These are phyloP conservation scores for Aspergillus nidulans DNA, from an alignment of 495 filamentous ascomycete genomes.

Conservation along the genomic window DNA sequence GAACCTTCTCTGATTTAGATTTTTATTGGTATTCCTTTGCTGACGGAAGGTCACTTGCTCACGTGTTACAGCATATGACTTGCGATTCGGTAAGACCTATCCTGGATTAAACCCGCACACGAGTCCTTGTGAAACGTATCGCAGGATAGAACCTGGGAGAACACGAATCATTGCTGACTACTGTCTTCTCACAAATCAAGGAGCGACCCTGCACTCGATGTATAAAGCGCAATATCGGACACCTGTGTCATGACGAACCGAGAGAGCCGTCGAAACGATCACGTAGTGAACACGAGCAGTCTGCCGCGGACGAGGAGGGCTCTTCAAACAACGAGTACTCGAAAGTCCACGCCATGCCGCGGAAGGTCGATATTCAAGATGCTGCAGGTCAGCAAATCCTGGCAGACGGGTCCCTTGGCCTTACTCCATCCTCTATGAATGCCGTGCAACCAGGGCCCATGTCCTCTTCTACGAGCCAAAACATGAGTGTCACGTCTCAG, in stretches of 20 bases:
- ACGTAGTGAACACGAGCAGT: constrained; percentile 64
- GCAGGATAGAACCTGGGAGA: constrained; percentile 9
- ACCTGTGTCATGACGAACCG: constrained; percentile 97
- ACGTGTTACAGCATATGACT: constrained; percentile 87
- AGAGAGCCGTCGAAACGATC: constrained; percentile 73
- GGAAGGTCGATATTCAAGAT: constrained; percentile 39
- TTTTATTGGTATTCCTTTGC: constrained; percentile 20
- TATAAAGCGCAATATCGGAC: constrained; percentile 98
- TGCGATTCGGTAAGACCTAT: constrained; percentile 91
- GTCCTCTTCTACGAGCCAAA: constrained; percentile 34
- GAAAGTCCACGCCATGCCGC: constrained; percentile 35
- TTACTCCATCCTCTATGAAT: constrained; percentile 31
- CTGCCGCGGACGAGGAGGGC: constrained; percentile 54
- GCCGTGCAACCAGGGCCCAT: constrained; percentile 34
- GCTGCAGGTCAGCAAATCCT: constrained; percentile 40
- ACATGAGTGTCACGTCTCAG: constrained; percentile 56
- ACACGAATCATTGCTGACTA: constrained; percentile 25
- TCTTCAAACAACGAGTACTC: constrained; percentile 45
- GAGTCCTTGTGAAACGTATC: constrained; percentile 25
- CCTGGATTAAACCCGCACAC: constrained; percentile 30
- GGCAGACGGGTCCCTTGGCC: constrained; percentile 31
- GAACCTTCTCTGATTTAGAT: background rate
- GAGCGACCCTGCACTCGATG: constrained; percentile 95
- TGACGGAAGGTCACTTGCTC: constrained; percentile 35
- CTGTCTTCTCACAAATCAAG: constrained; percentile 39